Evolutionary conservation across 495 filamentous ascomycete genomes (phyloP), one percentile per base, ranked within the genome.

Genomic region (Trichocladium uniseriatum): DNA sequence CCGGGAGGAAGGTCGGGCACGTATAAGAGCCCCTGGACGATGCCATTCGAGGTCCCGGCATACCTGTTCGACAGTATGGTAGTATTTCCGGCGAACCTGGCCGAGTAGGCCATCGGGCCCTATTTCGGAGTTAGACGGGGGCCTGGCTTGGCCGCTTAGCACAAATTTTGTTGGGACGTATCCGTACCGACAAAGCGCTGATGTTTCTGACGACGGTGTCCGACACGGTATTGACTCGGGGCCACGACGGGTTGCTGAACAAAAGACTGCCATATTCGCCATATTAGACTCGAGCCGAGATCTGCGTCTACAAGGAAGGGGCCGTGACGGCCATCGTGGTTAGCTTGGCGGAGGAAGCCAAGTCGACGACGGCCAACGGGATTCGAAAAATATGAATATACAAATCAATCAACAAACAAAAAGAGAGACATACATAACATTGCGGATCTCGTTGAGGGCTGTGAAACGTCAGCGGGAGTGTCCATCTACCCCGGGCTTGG

Each of bases 21-120:
- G 55, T 89, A 96, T 31, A 96, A 71, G 3, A 95, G 74, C 32
- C 91, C 90, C 46, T 77, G 61, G 38, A 87, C 74, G 22, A 75
- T 65, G 16, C 75, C 78, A 42, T 75, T 77, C 9, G 69, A 60
- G 15, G 62, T 68, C 4, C 73, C 67, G 34, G 78, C 68, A 49
- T 73, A 74, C 45, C 77, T 79, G 44, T 73, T 74, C 4, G 86
- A 85, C 11, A 95, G 72, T 1, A 84, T 89, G 19, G 79, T 84
- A 28, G 90, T 74, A 48, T 80, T 79, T 48, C 69, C 69, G 20
- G 75, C 58, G 36, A 84, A 62, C 37, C 72, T 71, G 54, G 80
- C 74, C 18, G 77, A 75, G 67, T 84, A 90, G 44, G 79, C 75
- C 43, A 85, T 70, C 60, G 76, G 75, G 50, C 74, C 69, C 83